Conservation (phyloP, 768 basidiomycete species). For the Cystobasidium tubakii region DNA sequence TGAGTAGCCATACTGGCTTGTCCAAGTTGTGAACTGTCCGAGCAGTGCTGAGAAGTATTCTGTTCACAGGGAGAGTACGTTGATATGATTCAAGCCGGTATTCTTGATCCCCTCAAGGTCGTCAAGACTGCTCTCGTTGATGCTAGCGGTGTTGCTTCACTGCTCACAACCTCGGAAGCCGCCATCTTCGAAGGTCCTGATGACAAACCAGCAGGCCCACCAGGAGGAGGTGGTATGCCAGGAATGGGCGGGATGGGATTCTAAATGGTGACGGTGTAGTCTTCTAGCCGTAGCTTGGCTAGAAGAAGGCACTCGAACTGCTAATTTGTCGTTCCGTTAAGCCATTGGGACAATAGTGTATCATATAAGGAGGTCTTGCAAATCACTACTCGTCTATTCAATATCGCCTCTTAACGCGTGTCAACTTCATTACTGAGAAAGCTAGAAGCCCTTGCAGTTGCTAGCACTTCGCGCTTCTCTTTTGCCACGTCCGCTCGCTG, state of each 20-base stretch:
- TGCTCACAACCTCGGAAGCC: slow-evolving; percentile 87
- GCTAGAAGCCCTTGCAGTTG: too few relatives aligned
- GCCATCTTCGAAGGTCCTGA: slow-evolving; percentile 80
- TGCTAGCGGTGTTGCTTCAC: slow-evolving; percentile 81
- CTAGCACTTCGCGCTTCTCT: too few relatives aligned
- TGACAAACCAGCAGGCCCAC: slow-evolving; percentile 56
- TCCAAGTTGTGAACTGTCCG: background rate
- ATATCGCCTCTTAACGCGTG: too few relatives aligned
- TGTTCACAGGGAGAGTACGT: slow-evolving; percentile 65
- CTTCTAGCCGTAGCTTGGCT: background rate
- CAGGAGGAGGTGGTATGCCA: slow-evolving; percentile 51
- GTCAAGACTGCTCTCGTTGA: slow-evolving; percentile 88
- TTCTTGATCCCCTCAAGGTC: slow-evolving; percentile 68
- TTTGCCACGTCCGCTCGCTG: too few relatives aligned
- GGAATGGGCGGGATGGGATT: slow-evolving; percentile 50
- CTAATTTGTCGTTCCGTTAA: too few relatives aligned
- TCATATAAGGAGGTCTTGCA: too few relatives aligned
- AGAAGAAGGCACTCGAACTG: background rate
- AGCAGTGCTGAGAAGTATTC: background rate
- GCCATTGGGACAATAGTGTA: too few relatives aligned
- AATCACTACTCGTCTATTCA: too few relatives aligned
- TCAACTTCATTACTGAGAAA: too few relatives aligned
- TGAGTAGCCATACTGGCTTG: background rate
- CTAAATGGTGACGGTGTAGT: background rate
- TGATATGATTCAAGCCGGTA: slow-evolving; percentile 89